phyloP scores from a whole-genome alignment of 352 stramenopile genomes.

The Phytopythium mirpurense region DNA sequence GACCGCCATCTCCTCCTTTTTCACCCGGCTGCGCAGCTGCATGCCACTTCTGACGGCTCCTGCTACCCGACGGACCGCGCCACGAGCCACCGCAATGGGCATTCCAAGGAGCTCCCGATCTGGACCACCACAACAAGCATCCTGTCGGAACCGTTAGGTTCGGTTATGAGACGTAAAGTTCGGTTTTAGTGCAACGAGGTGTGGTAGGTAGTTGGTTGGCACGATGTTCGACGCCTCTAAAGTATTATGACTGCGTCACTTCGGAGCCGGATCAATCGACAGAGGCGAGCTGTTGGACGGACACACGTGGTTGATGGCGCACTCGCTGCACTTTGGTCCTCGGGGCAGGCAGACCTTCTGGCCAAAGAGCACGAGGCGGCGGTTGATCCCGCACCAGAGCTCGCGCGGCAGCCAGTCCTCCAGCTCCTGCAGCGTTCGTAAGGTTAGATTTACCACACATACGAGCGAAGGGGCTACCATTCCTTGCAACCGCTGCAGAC shows the following conservation, averaged over 20 bases:
- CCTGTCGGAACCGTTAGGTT: too few relatives aligned
- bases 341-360: constrained; percentile 88
- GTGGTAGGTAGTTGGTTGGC: too few relatives aligned
- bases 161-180: background rate
- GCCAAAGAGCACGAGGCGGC: constrained; percentile 93
- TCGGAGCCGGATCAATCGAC: too few relatives aligned
- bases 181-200: too few relatives aligned
- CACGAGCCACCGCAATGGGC: constrained; percentile 1
- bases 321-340: constrained; percentile 70
- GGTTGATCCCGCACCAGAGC: constrained; percentile 90
- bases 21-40: constrained; percentile 27
- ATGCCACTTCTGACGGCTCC: constrained; percentile 10
- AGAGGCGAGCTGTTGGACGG: constrained; percentile 37
- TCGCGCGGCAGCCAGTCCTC: constrained; percentile 93
- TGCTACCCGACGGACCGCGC: background rate
- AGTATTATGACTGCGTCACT: too few relatives aligned
- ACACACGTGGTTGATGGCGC: constrained; percentile 60
- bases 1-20: constrained; percentile 8
- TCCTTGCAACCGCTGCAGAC: too few relatives aligned
- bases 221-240: too few relatives aligned
- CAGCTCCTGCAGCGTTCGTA: too few relatives aligned
- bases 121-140: constrained; percentile 19
- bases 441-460: too few relatives aligned
- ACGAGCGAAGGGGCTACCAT: too few relatives aligned
- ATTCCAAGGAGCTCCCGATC: constrained; percentile 4